Conservation (phyloP, 139 green algal genomes). For the Tetraselmis chui region DNA sequence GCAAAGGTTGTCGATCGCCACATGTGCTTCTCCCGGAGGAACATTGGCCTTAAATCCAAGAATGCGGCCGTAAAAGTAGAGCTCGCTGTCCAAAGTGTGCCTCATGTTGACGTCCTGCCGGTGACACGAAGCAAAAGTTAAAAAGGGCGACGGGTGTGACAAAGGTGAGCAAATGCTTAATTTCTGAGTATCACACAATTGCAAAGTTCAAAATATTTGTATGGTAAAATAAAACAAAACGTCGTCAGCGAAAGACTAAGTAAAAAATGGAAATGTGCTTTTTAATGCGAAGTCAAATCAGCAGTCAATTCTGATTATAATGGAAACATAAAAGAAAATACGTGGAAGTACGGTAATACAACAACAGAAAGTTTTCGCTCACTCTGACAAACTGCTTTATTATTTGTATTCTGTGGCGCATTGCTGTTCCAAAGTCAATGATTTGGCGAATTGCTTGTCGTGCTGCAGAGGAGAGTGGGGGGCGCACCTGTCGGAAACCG, state of each 20-base stretch:
- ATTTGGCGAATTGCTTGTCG: too few species aligned
- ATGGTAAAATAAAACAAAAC: too few species aligned
- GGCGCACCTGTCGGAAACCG: slow-evolving; percentile 56
- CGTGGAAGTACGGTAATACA: too few species aligned
- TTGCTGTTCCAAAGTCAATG: too few species aligned
- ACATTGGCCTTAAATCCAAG: slow-evolving; percentile 48
- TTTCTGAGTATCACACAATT: not conserved
- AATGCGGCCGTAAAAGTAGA: slow-evolving; percentile 66
- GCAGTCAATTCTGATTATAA: too few species aligned
- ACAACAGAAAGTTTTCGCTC: too few species aligned
- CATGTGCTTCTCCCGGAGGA: slow-evolving; percentile 35
- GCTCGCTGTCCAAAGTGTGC: slow-evolving; percentile 58
- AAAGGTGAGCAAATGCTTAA: not conserved
- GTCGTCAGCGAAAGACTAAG: too few species aligned
- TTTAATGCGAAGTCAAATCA: too few species aligned
- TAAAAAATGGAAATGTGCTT: too few species aligned
- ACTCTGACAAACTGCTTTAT: too few species aligned
- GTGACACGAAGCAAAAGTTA: not conserved
- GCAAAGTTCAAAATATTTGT: not conserved
- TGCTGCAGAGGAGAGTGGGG: slow-evolving; percentile 12
- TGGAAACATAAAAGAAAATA: too few species aligned
- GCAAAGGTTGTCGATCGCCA: slow-evolving; percentile 63
- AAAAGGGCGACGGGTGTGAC: not conserved
- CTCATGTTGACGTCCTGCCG: slow-evolving; percentile 37
- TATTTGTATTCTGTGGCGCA: too few species aligned